Base-by-base conservation (phyloP, 352 stramenopile genomes). In the Phytophthora melonis region DNA sequence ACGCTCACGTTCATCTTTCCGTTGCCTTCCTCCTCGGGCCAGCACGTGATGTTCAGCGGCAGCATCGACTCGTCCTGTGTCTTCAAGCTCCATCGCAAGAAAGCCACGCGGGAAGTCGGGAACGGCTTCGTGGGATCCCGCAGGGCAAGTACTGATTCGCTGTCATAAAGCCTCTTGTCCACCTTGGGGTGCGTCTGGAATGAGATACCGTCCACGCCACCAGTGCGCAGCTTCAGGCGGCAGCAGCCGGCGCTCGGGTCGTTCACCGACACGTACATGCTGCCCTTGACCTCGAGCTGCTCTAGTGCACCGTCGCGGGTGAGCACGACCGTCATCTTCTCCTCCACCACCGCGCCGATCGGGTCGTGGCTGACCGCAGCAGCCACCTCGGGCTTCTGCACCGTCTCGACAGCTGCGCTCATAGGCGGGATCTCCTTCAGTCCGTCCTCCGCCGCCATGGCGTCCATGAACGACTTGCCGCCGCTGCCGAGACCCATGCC, bases 1-100 rank as follows among this genome's bases (percentile, higher is more conserved):
- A 97, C 87, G 66, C 84, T 95, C 27, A 97, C 90, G 61, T 93
- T 97, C 70, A 94, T 91, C 80, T 97, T 95, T 74, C 89, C 90
- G 64, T 81, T 81, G 36, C 88, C 83, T 78, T 97, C 87, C 63
- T 95, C 88, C 63, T 97, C 90, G 0, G 90, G 90, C 90, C 90
- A 97, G 78, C 90, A 97, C 43, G 90, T 93, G 74, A 97, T 92
- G 81, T 94, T 94, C 16, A 97, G 68, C 10, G 90, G 90, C 64
- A 95, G 61, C 68, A 93, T 90, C n/a, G 86, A 84, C 56, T 97
- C 88, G 70, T 97, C 90, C 55, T 94, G 87, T 54, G 90, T 92
- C 83, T 97, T 97, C 70, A 95, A 74, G 59, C 88, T 93, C 90
- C 90, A 97, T 62, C 90, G 84, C 71, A 97, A 50, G 41, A 97